Evolutionary conservation across 805 yeast species (phyloP).

Genomic region (Lachancea kluyveri): DNA sequence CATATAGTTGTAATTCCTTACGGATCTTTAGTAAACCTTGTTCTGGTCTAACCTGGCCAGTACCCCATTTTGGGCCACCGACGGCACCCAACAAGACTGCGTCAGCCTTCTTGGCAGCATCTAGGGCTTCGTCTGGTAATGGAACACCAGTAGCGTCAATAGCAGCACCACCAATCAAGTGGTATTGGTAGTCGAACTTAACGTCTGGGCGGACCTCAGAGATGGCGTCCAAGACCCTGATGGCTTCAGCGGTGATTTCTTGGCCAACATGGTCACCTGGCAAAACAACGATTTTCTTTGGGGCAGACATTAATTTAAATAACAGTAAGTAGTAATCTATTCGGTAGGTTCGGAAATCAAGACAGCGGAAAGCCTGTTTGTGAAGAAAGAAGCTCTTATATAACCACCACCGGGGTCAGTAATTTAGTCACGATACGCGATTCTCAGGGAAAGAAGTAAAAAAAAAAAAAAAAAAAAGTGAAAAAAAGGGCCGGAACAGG

Average conservation of each 20-base stretch:
- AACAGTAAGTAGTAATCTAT: neutral
- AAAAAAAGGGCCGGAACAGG: too few species aligned
- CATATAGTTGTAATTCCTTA: slow-evolving; percentile 89
- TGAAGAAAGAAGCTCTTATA: too few species aligned
- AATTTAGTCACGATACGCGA: neutral
- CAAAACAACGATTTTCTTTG: slow-evolving; percentile 73
- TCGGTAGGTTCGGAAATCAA: neutral
- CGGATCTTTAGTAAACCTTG: slow-evolving; percentile 93
- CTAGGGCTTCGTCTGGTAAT: slow-evolving; percentile 76
- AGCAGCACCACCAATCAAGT: slow-evolving; percentile 96
- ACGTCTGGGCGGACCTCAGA: slow-evolving; percentile 47
- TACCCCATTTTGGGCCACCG: slow-evolving; percentile 99
- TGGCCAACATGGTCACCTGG: slow-evolving; percentile 98
- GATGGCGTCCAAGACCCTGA: slow-evolving; percentile 82
- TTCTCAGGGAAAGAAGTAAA: too few species aligned
- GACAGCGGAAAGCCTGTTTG: slow-evolving; percentile 1
- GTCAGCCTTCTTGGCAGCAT: slow-evolving; percentile 78
- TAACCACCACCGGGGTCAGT: slow-evolving; percentile 1
- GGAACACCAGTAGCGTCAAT: slow-evolving; percentile 96
- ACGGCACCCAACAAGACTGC: slow-evolving; percentile 98
- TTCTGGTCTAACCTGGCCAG: slow-evolving; percentile 94
- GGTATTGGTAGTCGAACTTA: slow-evolving; percentile 71
- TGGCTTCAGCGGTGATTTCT: slow-evolving; percentile 84
- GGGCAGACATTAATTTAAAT: slow-evolving; percentile 7
- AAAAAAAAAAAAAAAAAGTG: too few species aligned